Conservation (phyloP, 2,329 filamentous ascomycete genomes). For the Periconia macrospinosa region DNA sequence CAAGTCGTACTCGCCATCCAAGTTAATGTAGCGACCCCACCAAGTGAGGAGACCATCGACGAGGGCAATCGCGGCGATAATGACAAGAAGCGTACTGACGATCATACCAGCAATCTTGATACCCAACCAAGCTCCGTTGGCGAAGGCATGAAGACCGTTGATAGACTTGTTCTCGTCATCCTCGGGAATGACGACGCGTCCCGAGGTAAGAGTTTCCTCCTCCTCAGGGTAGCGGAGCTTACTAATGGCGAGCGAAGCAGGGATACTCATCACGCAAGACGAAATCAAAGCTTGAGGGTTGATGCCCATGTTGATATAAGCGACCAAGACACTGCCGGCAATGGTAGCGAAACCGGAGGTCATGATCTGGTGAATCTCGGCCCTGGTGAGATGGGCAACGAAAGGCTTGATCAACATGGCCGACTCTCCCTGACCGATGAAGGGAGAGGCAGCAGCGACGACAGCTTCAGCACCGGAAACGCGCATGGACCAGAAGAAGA, state of each 20-base stretch:
- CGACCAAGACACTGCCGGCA: constrained; percentile 81
- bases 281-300: constrained; percentile 85
- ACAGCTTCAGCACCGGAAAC: constrained; percentile 93
- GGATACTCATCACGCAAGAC: constrained; percentile 94
- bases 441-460: constrained; percentile 87
- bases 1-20: constrained; percentile 66
- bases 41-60: constrained; percentile 77
- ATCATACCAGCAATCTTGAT: constrained; percentile 88
- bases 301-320: constrained; percentile 81
- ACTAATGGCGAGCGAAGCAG: constrained; percentile 83
- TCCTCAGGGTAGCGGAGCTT: constrained; percentile 89
- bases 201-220: constrained; percentile 82
- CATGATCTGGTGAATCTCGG: constrained; percentile 92
- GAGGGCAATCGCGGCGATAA: constrained; percentile 75
- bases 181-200: constrained; percentile 78
- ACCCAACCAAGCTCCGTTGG: constrained; percentile 82
- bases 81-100: constrained; percentile 75
- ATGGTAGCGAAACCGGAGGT: constrained; percentile 91
- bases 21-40: constrained; percentile 80
- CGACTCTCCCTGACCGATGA: constrained; percentile 92
- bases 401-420: constrained; percentile 91
- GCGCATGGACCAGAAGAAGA: constrained; percentile 88
- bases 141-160: constrained; percentile 82
- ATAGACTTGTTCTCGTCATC: constrained; percentile 74
- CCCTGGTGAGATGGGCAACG: constrained; percentile 79